Conservation (phyloP, 1,284 basidiomycete species). For the Ustilago loliicola region DNA sequence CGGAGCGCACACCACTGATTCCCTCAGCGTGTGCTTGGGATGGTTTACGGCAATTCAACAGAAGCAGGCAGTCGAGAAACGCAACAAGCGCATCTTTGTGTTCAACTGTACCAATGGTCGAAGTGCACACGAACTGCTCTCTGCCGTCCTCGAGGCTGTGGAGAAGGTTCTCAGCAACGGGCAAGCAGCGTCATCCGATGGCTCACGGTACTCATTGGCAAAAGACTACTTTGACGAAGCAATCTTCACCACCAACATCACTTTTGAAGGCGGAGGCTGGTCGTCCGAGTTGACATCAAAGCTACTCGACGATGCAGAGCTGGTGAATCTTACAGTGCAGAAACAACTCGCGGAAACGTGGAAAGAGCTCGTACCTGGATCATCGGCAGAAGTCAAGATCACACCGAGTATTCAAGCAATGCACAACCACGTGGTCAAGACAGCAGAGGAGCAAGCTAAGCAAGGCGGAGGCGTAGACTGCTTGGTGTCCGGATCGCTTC, state of each 20-base stretch:
- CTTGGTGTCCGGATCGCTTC: slow-evolving; percentile 91
- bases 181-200: background rate
- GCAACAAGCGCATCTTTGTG: slow-evolving; percentile 78
- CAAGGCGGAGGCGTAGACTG: slow-evolving; percentile 74
- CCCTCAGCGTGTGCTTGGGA: slow-evolving; percentile 84
- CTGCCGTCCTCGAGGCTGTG: slow-evolving; percentile 74
- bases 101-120: slow-evolving; percentile 97
- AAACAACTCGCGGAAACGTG: slow-evolving; percentile 60
- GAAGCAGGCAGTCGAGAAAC: slow-evolving; percentile 10
- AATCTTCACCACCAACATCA: slow-evolving; percentile 96
- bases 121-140: slow-evolving; percentile 81
- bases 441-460: slow-evolving; percentile 74
- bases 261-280: slow-evolving; percentile 87
- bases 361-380: slow-evolving; percentile 38
- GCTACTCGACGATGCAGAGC: slow-evolving; percentile 54
- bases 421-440: slow-evolving; percentile 37
- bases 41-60: slow-evolving; percentile 76
- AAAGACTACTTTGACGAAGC: slow-evolving; percentile 80
- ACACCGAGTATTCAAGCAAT: slow-evolving; percentile 91
- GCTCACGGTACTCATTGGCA: slow-evolving; percentile 17
- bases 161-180: slow-evolving; percentile 21
- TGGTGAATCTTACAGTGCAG: slow-evolving; percentile 61
- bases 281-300: slow-evolving; percentile 75
- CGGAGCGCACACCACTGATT: slow-evolving; percentile 95
- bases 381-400: slow-evolving; percentile 74